Percentiles rank a stretch among this genome's conserved stretches.
Evolutionary conservation across 2,329 filamentous ascomycete species (phyloP).

Genomic region (Calonectria hongkongensis): DNA sequence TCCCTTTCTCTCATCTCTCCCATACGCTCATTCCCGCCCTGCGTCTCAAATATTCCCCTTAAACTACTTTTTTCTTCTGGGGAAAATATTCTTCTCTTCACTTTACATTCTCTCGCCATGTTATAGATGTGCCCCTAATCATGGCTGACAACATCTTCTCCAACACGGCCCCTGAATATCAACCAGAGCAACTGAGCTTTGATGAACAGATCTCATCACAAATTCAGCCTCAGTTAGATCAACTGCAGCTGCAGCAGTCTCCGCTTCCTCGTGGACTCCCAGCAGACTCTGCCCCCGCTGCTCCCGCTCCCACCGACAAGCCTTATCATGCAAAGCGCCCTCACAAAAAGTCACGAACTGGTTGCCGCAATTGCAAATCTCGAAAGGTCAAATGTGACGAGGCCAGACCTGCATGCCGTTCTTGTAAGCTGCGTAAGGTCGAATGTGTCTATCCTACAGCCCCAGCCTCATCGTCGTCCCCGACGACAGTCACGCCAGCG

Average conservation of each 20-base stretch:
- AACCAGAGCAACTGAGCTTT: slow-evolving; percentile 2
- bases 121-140: neutral
- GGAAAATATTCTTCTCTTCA: neutral
- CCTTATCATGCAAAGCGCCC: slow-evolving; percentile 68
- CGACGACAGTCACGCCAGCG: slow-evolving; percentile 7
- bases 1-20: neutral
- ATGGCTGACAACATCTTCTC: slow-evolving; percentile 28
- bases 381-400: slow-evolving; percentile 75
- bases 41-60: neutral
- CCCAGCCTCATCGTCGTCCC: slow-evolving; percentile 28
- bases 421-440: slow-evolving; percentile 69
- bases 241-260: neutral
- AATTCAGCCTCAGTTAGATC: slow-evolving; percentile 4
- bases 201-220: slow-evolving; percentile 20
- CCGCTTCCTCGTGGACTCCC: neutral
- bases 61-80: neutral
- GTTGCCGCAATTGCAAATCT: slow-evolving; percentile 73
- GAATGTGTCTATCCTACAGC: slow-evolving; percentile 67
- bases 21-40: neutral
- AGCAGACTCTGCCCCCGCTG: neutral
- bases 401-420: slow-evolving; percentile 67
- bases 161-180: neutral
- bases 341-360: slow-evolving; percentile 73
- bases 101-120: slow-evolving; percentile 20
- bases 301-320: slow-evolving; percentile 14